A percentile compares a stretch with the other conserved stretches of the same genome.
phyloP scores from a whole-genome alignment of 257 asterid genomes.

The Ilex asprella region DNA sequence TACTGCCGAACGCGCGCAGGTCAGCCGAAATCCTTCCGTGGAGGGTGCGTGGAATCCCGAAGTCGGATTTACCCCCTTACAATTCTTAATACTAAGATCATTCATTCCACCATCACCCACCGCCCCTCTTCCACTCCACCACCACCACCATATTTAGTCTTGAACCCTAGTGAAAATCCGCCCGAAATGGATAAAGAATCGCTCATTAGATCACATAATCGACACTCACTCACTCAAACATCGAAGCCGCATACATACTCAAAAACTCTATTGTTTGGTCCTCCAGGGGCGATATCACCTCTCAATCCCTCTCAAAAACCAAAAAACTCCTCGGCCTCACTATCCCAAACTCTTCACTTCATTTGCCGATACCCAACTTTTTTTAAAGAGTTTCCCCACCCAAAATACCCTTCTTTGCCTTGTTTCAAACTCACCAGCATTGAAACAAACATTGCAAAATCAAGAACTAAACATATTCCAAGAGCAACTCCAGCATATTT shows the following conservation, averaged over 20 bases:
- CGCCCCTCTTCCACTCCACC: slow-evolving; percentile 7
- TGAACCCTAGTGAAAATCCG: slow-evolving; percentile 64
- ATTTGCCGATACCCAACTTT: slow-evolving; percentile 76
- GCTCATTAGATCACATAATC: slow-evolving; percentile 72
- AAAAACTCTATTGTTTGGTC: slow-evolving; percentile 72
- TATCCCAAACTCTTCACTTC: slow-evolving; percentile 72
- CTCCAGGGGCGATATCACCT: slow-evolving; percentile 53
- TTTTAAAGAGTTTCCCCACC: slow-evolving; percentile 86
- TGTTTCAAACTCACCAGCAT: slow-evolving; percentile 65
- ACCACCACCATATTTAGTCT: slow-evolving; percentile 30
- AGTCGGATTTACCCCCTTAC: no score
- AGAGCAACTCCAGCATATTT: slow-evolving; percentile 7
- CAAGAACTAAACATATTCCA: slow-evolving; percentile 30
- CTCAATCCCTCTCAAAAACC: slow-evolving; percentile 54
- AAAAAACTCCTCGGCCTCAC: slow-evolving; percentile 77
- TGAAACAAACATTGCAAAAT: slow-evolving; percentile 20
- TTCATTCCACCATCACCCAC: not conserved
- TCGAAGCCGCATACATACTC: slow-evolving; percentile 73
- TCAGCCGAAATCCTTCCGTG: no score
- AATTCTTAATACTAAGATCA: not conserved
- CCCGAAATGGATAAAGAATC: slow-evolving; percentile 88
- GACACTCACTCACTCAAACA: slow-evolving; percentile 67
- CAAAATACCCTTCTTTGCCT: slow-evolving; percentile 68
- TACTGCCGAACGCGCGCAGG: no score
- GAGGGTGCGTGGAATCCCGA: no score